Evolutionary conservation across 2,329 filamentous ascomycete species (phyloP).

Genomic region (Xylariaceae sp.): DNA sequence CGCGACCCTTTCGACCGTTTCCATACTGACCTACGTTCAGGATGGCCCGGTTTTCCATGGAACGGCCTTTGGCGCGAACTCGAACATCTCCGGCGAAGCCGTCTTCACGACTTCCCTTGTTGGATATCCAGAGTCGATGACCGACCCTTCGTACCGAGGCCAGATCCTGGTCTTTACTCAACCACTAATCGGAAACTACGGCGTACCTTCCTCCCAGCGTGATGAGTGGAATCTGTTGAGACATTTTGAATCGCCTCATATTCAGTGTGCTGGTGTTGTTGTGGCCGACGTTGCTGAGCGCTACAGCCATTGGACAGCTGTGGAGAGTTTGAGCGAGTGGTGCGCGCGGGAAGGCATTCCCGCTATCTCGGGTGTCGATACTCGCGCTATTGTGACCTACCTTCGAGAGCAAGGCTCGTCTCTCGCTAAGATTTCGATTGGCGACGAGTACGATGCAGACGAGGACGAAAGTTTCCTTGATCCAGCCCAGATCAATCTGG

Average conservation of each 20-base stretch:
- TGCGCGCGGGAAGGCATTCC: conserved; percentile 95
- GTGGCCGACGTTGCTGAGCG: conserved; percentile 91
- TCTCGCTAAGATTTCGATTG: conserved; percentile 89
- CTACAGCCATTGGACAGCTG: conserved; percentile 98
- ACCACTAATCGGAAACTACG: conserved; percentile 97
- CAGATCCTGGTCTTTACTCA: conserved; percentile 99
- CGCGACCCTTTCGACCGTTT: conserved; percentile 6
- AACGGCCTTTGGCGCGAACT: conserved; percentile 93
- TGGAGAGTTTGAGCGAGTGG: conserved; percentile 91
- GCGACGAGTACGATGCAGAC: conserved; percentile 97
- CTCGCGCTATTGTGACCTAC: conserved; percentile 92
- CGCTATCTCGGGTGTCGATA: conserved; percentile 95
- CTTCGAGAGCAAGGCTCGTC: conserved; percentile 97
- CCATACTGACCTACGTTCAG: conserved; percentile 47
- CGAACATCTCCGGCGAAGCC: conserved; percentile 96
- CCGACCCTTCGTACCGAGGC: conserved; percentile 83
- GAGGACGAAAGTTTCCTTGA: conserved; percentile 97
- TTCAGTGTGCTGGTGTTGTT: conserved; percentile 94
- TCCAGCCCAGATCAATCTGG: conserved; percentile 94
- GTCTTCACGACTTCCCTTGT: conserved; percentile 98
- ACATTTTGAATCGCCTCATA: conserved; percentile 98
- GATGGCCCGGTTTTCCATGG: conserved; percentile 96
- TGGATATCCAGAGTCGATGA: conserved; percentile 95
- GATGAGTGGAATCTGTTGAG: conserved; percentile 90
- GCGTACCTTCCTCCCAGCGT: conserved; percentile 82